Evolutionary conservation across 768 basidiomycete species (phyloP).

Genomic region (Boletus patriciae): DNA sequence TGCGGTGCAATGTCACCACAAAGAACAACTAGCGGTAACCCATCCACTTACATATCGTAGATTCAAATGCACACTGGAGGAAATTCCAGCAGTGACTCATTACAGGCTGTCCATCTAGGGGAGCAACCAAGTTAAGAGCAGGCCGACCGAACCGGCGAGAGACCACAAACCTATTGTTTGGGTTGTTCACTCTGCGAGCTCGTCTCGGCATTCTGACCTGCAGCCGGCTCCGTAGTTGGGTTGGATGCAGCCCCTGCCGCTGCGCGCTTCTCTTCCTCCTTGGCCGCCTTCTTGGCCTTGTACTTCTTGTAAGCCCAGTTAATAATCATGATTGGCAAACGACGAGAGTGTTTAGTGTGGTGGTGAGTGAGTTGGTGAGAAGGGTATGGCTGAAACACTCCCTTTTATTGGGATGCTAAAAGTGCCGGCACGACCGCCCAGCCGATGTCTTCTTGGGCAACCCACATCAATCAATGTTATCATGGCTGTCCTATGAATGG

Average conservation of each 20-base stretch:
- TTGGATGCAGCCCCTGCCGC: neutral
- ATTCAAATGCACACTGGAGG: neutral
- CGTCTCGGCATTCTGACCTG: neutral
- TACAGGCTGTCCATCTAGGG: neutral
- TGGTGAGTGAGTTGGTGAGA: neutral
- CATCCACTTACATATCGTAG: constrained; percentile 10
- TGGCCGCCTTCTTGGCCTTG: constrained; percentile 23
- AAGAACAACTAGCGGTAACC: neutral
- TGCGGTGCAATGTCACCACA: constrained; percentile 9
- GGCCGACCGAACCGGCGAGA: neutral
- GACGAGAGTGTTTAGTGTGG: neutral
- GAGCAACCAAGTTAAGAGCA: neutral
- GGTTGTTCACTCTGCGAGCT: neutral
- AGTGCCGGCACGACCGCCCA: neutral
- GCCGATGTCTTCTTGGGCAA: neutral
- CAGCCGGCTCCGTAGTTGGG: neutral
- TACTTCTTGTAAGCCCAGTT: constrained; percentile 25
- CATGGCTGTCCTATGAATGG: neutral
- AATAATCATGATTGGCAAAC: constrained; percentile 12
- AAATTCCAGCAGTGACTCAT: neutral
- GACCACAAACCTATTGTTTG: constrained; percentile 13
- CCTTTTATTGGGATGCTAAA: constrained; percentile 9
- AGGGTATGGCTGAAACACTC: neutral
- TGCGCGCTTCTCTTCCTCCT: constrained; percentile 14
- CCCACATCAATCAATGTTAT: neutral